A percentile compares a stretch with the other conserved stretches of the same genome.
Evolutionary conservation across 495 filamentous ascomycete species (phyloP).

Genomic region (Monascus purpureus): DNA sequence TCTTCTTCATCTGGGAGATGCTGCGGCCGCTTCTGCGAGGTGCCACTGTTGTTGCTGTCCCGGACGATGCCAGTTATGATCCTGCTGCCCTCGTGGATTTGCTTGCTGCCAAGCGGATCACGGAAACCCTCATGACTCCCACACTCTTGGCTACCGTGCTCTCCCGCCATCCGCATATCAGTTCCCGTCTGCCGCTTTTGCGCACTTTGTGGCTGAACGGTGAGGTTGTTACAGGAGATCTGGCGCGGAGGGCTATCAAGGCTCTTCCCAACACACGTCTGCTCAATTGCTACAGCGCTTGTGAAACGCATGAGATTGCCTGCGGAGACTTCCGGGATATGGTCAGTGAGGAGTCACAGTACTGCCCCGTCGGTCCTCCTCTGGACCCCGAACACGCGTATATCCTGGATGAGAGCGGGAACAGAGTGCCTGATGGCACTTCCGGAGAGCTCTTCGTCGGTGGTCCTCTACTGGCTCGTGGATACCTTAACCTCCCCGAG

Average conservation of each 20-base stretch:
- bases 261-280: conserved; percentile 48
- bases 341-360: conserved; percentile 34
- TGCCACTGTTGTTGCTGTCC: conserved; percentile 50
- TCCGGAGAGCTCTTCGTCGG: conserved; percentile 74
- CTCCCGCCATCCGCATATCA: conserved; percentile 42
- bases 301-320: conserved; percentile 60
- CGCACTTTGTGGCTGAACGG: conserved; percentile 55
- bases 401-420: conserved; percentile 42
- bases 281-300: conserved; percentile 59
- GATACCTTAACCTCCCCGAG: conserved; percentile 71
- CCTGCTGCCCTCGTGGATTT: conserved; percentile 51
- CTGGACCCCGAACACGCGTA: conserved; percentile 44
- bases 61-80: conserved; percentile 56
- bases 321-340: conserved; percentile 55
- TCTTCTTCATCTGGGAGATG: conserved; percentile 67
- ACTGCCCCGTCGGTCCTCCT: conserved; percentile 49
- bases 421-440: conserved; percentile 46
- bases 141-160: conserved; percentile 52
- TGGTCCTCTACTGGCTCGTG: conserved; percentile 62
- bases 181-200: conserved; percentile 39
- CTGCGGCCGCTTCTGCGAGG: conserved; percentile 52
- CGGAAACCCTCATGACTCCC: conserved; percentile 63
- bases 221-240: conserved; percentile 55
- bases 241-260: conserved; percentile 44
- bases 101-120: conserved; percentile 40